Conservation (phyloP, 768 basidiomycete genomes). For the Suillus placidus region DNA sequence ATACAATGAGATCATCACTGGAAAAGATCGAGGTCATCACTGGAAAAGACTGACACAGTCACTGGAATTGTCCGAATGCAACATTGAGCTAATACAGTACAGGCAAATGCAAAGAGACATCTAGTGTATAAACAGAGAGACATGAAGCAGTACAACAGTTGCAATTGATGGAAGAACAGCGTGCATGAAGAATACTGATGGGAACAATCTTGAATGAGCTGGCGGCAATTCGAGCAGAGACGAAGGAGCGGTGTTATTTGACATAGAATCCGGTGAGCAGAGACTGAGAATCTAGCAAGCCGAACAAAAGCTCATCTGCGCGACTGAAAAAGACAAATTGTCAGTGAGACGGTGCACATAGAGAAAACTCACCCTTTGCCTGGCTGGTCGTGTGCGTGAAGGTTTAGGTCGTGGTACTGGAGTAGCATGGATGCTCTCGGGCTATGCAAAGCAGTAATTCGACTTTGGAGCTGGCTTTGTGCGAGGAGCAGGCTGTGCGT, state of each 20-base stretch:
- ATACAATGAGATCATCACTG: background rate
- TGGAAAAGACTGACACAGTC: background rate
- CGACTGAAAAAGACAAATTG: background rate
- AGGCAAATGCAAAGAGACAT: background rate
- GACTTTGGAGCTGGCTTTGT: too few relatives aligned
- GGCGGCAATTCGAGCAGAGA: background rate
- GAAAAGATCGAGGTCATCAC: too few relatives aligned
- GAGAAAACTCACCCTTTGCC: background rate
- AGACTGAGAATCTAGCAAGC: too few relatives aligned
- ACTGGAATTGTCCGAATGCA: background rate
- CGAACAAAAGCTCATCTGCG: background rate
- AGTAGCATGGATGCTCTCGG: background rate
- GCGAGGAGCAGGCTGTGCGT: too few relatives aligned
- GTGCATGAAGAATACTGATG: background rate
- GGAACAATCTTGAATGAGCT: background rate
- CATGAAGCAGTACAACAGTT: background rate
- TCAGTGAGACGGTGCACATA: background rate
- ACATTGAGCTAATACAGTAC: background rate
- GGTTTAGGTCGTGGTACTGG: background rate
- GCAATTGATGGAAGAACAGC: background rate
- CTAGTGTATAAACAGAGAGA: too few relatives aligned
- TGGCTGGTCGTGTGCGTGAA: background rate
- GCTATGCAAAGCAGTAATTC: background rate
- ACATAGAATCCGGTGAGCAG: too few relatives aligned
- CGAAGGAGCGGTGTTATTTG: background rate